Evolutionary conservation across 441 rosid species (phyloP), one percentile per base, ranked within the genome.

Genomic region (Corymbia citriodora): DNA sequence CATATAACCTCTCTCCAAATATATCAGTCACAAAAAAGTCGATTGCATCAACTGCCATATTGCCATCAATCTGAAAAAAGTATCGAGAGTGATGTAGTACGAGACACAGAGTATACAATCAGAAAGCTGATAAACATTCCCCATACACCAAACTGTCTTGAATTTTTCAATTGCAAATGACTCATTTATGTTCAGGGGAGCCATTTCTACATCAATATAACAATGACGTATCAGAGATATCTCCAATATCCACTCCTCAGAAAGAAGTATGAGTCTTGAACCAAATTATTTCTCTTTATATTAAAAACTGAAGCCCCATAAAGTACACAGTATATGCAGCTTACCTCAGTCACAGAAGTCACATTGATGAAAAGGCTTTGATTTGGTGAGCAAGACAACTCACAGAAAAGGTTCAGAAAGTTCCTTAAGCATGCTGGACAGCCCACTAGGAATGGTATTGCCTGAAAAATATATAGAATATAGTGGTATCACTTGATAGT

Each of bases 371-470:
- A 96, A 55, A 94, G 92, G 91, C 96, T 94, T 94, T 96, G 98
- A 92, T 96, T 90, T 52, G 97, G 98, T 72, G 98, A 96, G 93
- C 98, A 96, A 4, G 96, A 94, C 61, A 96, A 96, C 93, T 95
- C 97, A 79, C 98, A 96, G 92, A 96, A 96, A 40, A 96, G 94
- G 90, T 96, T 96, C 87, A 96, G 91, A 92, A 96, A 96, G 92
- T 96, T 96, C 93, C 97, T 95, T 92, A 96, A 92, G 95, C 98
- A 96, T 87, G 98, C 96, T 54, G 98, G 98, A 94, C 98, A 96
- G 88, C 98, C 98, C 70, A 95, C 97, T 63, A 96, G 96, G 90
- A 96, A 94, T 89, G 98, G 96, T 87, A 96, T 93, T 88, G 97
- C 98, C 98, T 96, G 93, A 87, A 90, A 92, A 59, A 93, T 88